A percentile compares a stretch with the other conserved stretches of the same genome.
Conservation (phyloP, 2,329 filamentous ascomycete species). For the Aspergillus sp. region DNA sequence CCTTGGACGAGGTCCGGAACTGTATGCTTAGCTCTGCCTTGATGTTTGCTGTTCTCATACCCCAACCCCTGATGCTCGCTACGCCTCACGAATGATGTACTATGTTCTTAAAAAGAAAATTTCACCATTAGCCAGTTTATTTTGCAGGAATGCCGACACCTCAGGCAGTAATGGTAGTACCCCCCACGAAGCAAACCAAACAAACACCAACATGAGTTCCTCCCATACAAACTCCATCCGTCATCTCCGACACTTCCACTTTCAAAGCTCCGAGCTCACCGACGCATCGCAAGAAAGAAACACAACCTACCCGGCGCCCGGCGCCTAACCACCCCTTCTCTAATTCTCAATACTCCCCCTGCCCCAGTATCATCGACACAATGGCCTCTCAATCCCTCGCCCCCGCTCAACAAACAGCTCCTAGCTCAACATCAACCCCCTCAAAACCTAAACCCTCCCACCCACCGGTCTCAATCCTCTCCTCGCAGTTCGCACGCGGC, state of each 20-base stretch:
- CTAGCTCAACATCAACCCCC: background rate
- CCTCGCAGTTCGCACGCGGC: constrained; percentile 53
- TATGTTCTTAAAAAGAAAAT: background rate
- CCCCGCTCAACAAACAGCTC: constrained; percentile 19
- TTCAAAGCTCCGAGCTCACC: background rate
- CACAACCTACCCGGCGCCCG: background rate
- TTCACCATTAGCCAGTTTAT: background rate
- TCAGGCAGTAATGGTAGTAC: constrained; percentile 1
- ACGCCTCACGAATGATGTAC: constrained; percentile 19
- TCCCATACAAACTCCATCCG: background rate
- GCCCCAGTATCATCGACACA: background rate
- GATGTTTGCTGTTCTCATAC: constrained; percentile 18
- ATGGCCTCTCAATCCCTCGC: constrained; percentile 19
- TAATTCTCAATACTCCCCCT: background rate
- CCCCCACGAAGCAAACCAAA: constrained; percentile 16
- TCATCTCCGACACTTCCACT: constrained; percentile 4
- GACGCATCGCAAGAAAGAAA: constrained; percentile 8
- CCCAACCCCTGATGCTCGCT: constrained; percentile 17
- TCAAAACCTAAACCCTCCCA: constrained; percentile 21
- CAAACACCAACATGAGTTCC: constrained; percentile 3
- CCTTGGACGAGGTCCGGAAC: constrained; percentile 11
- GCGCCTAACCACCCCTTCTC: constrained; percentile 8
- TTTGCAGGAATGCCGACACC: background rate
- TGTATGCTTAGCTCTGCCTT: constrained; percentile 19
- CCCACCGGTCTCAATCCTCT: constrained; percentile 53